Evolutionary conservation across 805 yeast species (phyloP), one percentile per base, ranked within the genome.

Genomic region (Saturnispora bothae): DNA sequence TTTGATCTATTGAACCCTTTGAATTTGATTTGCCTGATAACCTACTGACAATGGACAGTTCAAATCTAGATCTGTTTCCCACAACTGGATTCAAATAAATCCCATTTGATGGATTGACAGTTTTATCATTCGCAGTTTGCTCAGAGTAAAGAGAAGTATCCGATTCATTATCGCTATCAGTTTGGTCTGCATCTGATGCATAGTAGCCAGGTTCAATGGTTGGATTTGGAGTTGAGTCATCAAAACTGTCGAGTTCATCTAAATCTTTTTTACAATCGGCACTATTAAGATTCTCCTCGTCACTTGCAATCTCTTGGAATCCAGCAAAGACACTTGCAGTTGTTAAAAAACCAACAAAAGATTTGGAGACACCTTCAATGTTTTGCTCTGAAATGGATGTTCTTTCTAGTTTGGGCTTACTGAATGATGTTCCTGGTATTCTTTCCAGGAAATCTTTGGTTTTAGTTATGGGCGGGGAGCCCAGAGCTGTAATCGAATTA

Each of bases 281-380:
- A 26, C 5, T 6, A 26, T 26, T 6, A 12, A 12, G 10, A 22
- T 54, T 55, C 9, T 41, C 49, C 12, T 56, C 62, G 22, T 59
- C 59, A 21, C 51, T 63, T 33, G 52, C 59, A 21, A 53, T 43
- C 31, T 56, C 58, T 36, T 55, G 54, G 42, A 58, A 55, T 12
- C 64, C 66, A 5, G 73, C 66, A 48, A 68, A 71, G 41, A 71
- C 65, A 44, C 76, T 69, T 0, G 80, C 76, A 0, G 79, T 68
- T 0, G 81, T 72, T 39, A 76, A 57, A 36, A 73, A 50, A 0
- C 73, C 69, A 3, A 71, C 76, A 46, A 76, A 65, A 31, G 76
- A 69, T 46, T 64, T 65, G 14, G 75, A 69, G 54, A 69, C 66
- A 31, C 63, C 66, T 12, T 63, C 61, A 1, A 56, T 49, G 2